Conservation (phyloP, 768 basidiomycete genomes). For the Russula emetica region DNA sequence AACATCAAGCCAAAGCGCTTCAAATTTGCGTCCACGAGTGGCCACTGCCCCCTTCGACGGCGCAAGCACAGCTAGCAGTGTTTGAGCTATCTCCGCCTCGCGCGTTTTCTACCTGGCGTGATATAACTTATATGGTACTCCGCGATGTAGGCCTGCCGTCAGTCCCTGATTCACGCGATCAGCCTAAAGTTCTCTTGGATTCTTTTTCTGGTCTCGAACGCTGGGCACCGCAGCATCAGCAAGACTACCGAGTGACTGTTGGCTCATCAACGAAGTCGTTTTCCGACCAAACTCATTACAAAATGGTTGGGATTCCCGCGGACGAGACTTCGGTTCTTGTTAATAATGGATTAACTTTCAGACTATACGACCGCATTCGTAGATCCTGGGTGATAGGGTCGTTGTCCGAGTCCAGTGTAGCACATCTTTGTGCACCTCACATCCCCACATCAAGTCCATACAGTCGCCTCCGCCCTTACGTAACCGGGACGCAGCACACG, state of each 20-base stretch:
- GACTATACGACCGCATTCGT: slow-evolving; percentile 4
- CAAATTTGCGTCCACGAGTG: slow-evolving; percentile 20
- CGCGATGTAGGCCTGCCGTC: slow-evolving; percentile 8
- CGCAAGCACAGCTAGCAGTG: slow-evolving; percentile 3
- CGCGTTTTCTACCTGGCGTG: slow-evolving; percentile 22
- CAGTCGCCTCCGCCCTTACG: not conserved
- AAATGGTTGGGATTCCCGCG: slow-evolving; percentile 2
- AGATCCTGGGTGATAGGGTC: slow-evolving; percentile 1
- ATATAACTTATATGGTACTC: slow-evolving; percentile 17
- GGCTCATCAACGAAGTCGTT: slow-evolving; percentile 16
- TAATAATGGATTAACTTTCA: slow-evolving; percentile 13
- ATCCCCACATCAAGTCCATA: slow-evolving; percentile 7
- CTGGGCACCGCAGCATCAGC: not conserved
- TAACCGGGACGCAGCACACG: slow-evolving; percentile 25
- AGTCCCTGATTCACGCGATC: not conserved
- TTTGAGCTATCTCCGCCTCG: slow-evolving; percentile 18
- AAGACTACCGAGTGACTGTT: slow-evolving; percentile 11
- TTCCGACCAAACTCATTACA: slow-evolving; percentile 11
- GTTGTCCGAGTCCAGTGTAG: not conserved
- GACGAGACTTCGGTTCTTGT: slow-evolving; percentile 7
- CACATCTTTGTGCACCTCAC: slow-evolving; percentile 2
- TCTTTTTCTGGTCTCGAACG: slow-evolving; percentile 9
- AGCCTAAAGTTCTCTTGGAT: slow-evolving; percentile 4
- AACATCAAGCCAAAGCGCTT: not conserved
- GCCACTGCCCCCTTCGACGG: slow-evolving; percentile 3